Percentiles rank a stretch among this genome's conserved stretches.
Evolutionary conservation across 177 flowering plant genomes (phyloP).

Genomic region (Vitis hybrid): DNA sequence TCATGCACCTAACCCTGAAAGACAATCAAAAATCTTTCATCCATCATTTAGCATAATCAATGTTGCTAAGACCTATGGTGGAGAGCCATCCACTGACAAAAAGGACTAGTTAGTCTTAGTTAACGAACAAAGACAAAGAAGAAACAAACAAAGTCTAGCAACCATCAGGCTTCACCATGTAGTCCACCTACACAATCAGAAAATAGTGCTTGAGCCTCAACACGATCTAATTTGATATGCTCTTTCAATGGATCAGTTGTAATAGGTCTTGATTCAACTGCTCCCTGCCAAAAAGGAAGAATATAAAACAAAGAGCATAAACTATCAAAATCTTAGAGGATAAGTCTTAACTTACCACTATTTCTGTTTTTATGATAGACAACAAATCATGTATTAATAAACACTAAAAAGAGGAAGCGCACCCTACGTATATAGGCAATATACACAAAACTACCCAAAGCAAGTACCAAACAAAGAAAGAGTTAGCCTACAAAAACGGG

Average conservation of each 20-base stretch:
- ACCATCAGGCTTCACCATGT: constrained; percentile 2
- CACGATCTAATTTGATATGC: constrained; percentile 26
- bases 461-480: too few species aligned
- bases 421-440: too few species aligned
- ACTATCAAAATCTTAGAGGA: too few species aligned
- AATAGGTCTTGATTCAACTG: constrained; percentile 11
- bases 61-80: background rate
- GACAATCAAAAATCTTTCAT: background rate
- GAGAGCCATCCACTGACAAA: background rate
- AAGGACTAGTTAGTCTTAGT: background rate
- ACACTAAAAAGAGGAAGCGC: too few species aligned
- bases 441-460: too few species aligned
- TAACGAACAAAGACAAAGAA: background rate
- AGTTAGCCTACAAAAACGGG: too few species aligned
- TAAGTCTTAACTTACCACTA: too few species aligned
- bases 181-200: constrained; percentile 20
- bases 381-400: too few species aligned
- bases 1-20: background rate
- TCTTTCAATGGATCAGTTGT: constrained; percentile 21
- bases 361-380: too few species aligned
- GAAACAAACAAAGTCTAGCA: background rate
- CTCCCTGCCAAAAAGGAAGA: constrained; percentile 21
- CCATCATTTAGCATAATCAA: background rate
- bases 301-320: background rate
- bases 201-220: constrained; percentile 10